Conservation (phyloP, 441 rosid genomes). For the Pelargonium australe region DNA sequence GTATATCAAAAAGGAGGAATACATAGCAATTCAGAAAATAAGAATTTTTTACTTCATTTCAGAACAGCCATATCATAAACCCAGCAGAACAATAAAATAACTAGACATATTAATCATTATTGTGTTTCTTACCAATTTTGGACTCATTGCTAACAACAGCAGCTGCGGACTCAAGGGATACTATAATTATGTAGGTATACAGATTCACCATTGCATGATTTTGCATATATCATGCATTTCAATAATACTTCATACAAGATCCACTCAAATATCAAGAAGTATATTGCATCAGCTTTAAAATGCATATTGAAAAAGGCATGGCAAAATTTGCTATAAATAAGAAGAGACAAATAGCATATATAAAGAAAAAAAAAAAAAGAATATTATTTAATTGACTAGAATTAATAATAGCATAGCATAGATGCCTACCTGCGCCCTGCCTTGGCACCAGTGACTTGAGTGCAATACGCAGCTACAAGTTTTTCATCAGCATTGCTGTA, state of each 20-base stretch:
- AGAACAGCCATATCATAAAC: not conserved
- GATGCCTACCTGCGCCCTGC: slow-evolving; percentile 48
- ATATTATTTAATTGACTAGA: slow-evolving; percentile 4
- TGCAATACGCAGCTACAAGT: slow-evolving; percentile 87
- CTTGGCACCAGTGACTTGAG: slow-evolving; percentile 48
- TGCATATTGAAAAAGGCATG: not conserved
- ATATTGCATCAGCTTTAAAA: not conserved
- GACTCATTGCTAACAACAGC: not conserved
- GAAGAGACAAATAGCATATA: too few species aligned
- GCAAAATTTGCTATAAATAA: not conserved
- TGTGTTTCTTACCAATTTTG: not conserved
- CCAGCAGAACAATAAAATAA: not conserved
- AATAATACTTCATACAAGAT: not conserved
- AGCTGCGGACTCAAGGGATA: not conserved
- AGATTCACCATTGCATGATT: slow-evolving; percentile 2
- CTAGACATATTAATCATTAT: not conserved
- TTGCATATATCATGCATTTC: not conserved
- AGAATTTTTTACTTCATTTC: not conserved
- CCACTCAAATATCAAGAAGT: not conserved
- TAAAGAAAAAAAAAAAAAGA: not conserved
- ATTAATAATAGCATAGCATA: slow-evolving; percentile 1
- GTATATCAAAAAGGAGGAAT: not conserved
- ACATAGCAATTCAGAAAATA: not conserved
- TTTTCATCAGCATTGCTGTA: slow-evolving; percentile 89
- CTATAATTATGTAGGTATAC: not conserved